Conservation (phyloP, 495 filamentous ascomycete genomes). For the Daldinia decipiens region DNA sequence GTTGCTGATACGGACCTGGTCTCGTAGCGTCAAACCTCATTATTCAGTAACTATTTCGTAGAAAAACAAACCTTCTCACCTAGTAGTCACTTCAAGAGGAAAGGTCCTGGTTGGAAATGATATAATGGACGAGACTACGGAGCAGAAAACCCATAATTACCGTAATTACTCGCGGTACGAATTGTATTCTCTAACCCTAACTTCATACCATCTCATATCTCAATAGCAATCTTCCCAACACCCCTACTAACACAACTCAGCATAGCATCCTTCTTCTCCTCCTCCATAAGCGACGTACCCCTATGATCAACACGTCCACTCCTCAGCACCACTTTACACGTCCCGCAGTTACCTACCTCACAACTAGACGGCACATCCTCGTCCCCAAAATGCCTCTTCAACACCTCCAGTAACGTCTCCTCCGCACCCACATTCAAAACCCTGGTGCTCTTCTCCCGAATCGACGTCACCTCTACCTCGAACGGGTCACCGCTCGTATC, state of each 20-base stretch:
- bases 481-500: slow-evolving; percentile 65
- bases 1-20: too few species aligned
- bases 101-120: too few species aligned
- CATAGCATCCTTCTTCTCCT: slow-evolving; percentile 56
- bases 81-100: too few species aligned
- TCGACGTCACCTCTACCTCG: slow-evolving; percentile 55
- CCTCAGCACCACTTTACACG: slow-evolving; percentile 62
- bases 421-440: slow-evolving; percentile 53
- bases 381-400: slow-evolving; percentile 53
- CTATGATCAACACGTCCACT: slow-evolving; percentile 64
- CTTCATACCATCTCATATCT: slow-evolving; percentile 40
- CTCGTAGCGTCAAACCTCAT: too few species aligned
- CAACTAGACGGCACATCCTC: slow-evolving; percentile 60
- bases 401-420: slow-evolving; percentile 57
- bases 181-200: too few species aligned
- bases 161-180: too few species aligned
- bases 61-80: too few species aligned
- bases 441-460: slow-evolving; percentile 38
- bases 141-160: too few species aligned
- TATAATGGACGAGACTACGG: too few species aligned
- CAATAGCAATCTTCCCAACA: slow-evolving; percentile 56
- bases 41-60: too few species aligned
- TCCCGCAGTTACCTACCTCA: slow-evolving; percentile 68
- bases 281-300: slow-evolving; percentile 58
- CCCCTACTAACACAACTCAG: slow-evolving; percentile 62